Evolutionary conservation across 2,329 filamentous ascomycete species (phyloP).

Genomic region (Blastomyces parvus): DNA sequence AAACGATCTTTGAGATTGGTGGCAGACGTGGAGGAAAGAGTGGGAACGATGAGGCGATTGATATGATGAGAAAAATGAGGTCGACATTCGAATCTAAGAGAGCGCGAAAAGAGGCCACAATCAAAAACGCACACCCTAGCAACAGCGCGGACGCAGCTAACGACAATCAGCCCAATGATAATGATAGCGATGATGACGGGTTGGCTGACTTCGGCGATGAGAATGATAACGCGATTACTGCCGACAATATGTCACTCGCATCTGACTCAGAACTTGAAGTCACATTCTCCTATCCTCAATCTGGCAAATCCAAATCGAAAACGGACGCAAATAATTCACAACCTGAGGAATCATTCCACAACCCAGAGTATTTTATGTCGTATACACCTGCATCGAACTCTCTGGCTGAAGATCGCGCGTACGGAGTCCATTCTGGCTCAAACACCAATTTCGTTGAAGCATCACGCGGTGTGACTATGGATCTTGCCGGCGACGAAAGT

Average conservation of each 20-base stretch:
- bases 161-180: constrained; percentile 22
- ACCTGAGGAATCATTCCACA: constrained; percentile 52
- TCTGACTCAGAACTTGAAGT: constrained; percentile 57
- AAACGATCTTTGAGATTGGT: constrained; percentile 95
- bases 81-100: constrained; percentile 36
- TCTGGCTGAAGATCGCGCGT: constrained; percentile 78
- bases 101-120: constrained; percentile 27
- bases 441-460: constrained; percentile 73
- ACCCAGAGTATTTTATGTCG: constrained; percentile 90
- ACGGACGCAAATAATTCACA: constrained; percentile 38
- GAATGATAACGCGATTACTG: constrained; percentile 33
- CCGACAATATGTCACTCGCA: constrained; percentile 50
- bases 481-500: constrained; percentile 80
- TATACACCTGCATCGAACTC: constrained; percentile 78
- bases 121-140: constrained; percentile 20
- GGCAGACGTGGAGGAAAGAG: constrained; percentile 62
- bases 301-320: constrained; percentile 41
- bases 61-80: constrained; percentile 39
- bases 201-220: constrained; percentile 29
- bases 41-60: constrained; percentile 57
- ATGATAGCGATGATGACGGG: constrained; percentile 33
- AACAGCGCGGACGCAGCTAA: constrained; percentile 20
- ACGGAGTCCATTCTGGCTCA: constrained; percentile 79
- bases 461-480: constrained; percentile 82
- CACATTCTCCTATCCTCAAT: constrained; percentile 54